Evolutionary conservation across 2,329 filamentous ascomycete genomes (phyloP).

Genomic region (Leptographium lundbergii): DNA sequence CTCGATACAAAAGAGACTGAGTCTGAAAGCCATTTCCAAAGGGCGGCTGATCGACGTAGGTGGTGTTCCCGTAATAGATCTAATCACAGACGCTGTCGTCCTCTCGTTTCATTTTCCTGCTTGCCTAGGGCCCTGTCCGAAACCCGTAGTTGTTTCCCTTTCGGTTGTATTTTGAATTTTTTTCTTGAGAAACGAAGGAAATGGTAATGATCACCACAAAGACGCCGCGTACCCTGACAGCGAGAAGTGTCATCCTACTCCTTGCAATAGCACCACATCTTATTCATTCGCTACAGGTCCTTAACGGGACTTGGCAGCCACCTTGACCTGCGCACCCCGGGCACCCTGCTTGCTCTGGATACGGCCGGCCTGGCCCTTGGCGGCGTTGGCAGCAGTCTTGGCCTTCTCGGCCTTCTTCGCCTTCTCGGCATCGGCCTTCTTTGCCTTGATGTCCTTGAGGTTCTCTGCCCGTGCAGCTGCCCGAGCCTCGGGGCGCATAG

Average conservation of each 20-base stretch:
- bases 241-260: background rate
- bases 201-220: slow-evolving; percentile 4
- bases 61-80: background rate
- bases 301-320: slow-evolving; percentile 79
- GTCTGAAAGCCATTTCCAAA: background rate
- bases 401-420: slow-evolving; percentile 99
- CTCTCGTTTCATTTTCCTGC: background rate
- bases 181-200: slow-evolving; percentile 1
- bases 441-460: slow-evolving; percentile 97
- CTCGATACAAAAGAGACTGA: background rate
- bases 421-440: slow-evolving; percentile 78
- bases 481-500: slow-evolving; percentile 89
- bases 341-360: slow-evolving; percentile 95
- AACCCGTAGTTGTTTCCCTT: background rate
- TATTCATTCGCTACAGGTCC: background rate
- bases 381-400: slow-evolving; percentile 63
- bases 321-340: slow-evolving; percentile 81
- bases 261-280: slow-evolving; percentile 1
- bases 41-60: background rate
- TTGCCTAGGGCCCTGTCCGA: background rate
- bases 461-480: slow-evolving; percentile 77
- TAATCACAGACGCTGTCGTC: background rate
- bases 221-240: slow-evolving; percentile 7
- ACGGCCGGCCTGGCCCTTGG: slow-evolving; percentile 66
- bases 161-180: background rate